Evolutionary conservation across 768 basidiomycete genomes (phyloP).

Genomic region (Phaeotremella fagi): DNA sequence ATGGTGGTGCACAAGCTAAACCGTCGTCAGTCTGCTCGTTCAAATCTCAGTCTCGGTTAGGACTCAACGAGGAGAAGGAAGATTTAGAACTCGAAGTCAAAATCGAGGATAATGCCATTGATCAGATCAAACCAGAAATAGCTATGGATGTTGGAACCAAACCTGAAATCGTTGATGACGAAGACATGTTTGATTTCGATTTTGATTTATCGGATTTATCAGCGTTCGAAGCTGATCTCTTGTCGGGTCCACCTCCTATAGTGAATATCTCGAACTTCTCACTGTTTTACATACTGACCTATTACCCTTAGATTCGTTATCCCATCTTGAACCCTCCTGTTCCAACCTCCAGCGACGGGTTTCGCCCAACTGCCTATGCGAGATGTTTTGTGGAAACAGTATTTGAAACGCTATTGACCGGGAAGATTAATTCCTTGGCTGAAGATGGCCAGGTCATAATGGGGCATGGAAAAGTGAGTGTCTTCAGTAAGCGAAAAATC

Average conservation of each 20-base stretch:
- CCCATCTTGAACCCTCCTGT: constrained; percentile 36
- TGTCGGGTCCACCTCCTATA: constrained; percentile 9
- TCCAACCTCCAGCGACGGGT: constrained; percentile 25
- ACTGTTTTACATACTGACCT: not conserved
- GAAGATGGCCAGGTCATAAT: constrained; percentile 23
- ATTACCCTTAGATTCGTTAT: constrained; percentile 4
- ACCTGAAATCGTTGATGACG: constrained; percentile 12
- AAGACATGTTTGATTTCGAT: constrained; percentile 24
- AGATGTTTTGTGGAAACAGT: constrained; percentile 29
- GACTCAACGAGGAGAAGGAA: no score
- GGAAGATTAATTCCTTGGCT: not conserved
- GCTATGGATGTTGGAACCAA: not conserved
- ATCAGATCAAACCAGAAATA: not conserved
- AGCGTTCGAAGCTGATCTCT: constrained; percentile 25
- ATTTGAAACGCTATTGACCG: constrained; percentile 16
- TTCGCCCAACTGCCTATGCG: constrained; percentile 34
- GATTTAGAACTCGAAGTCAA: constrained; percentile 3
- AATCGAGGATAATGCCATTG: not conserved
- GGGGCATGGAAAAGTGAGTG: no score
- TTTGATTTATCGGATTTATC: constrained; percentile 37
- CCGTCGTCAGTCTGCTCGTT: no score
- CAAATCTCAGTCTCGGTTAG: no score
- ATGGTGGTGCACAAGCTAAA: constrained; percentile 1
- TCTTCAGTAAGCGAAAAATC: not conserved
- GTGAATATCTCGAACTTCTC: constrained; percentile 5